A percentile compares a stretch with the other conserved stretches of the same genome.
Evolutionary conservation across 768 basidiomycete species (phyloP).

Genomic region (Hypholoma sublateritium): DNA sequence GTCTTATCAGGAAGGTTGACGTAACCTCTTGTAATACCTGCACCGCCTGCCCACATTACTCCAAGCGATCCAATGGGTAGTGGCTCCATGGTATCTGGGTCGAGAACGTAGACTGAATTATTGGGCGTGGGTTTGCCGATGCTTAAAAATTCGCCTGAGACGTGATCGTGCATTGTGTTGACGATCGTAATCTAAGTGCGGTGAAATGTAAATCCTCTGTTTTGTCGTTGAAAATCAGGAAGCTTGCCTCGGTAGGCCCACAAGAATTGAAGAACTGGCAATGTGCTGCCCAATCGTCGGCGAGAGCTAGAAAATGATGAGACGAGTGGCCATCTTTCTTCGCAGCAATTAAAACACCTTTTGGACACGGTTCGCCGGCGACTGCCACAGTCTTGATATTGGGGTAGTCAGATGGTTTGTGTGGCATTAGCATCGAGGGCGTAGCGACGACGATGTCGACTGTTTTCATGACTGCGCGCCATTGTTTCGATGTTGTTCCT

Average conservation of each 20-base stretch:
- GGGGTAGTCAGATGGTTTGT: conserved; percentile 52
- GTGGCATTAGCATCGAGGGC: conserved; percentile 52
- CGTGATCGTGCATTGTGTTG: conserved; percentile 54
- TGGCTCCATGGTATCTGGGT: conserved; percentile 34
- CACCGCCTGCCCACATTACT: conserved; percentile 65
- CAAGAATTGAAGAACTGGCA: conserved; percentile 52
- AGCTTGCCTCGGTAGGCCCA: conserved; percentile 53
- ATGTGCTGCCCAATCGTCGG: conserved; percentile 44
- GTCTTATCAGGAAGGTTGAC: conserved; percentile 56
- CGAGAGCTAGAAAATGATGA: conserved; percentile 24
- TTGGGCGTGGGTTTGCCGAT: conserved; percentile 58
- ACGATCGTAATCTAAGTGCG: conserved; percentile 48
- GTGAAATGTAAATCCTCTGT: not conserved
- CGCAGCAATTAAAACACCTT: conserved; percentile 30
- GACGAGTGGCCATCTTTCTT: not conserved
- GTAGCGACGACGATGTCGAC: conserved; percentile 57
- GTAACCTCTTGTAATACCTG: conserved; percentile 56
- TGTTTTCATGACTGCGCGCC: conserved; percentile 49
- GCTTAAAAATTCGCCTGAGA: conserved; percentile 36
- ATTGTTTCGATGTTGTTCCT: conserved; percentile 52
- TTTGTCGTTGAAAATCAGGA: conserved; percentile 3
- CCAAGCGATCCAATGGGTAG: conserved; percentile 38
- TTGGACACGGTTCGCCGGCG: conserved; percentile 58
- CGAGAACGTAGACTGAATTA: conserved; percentile 42
- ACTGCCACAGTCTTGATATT: conserved; percentile 53